These are phyloP conservation scores for Blastobotrys malaysiensis DNA, from an alignment of 1,139 yeast genomes.

Conservation along the genomic window DNA sequence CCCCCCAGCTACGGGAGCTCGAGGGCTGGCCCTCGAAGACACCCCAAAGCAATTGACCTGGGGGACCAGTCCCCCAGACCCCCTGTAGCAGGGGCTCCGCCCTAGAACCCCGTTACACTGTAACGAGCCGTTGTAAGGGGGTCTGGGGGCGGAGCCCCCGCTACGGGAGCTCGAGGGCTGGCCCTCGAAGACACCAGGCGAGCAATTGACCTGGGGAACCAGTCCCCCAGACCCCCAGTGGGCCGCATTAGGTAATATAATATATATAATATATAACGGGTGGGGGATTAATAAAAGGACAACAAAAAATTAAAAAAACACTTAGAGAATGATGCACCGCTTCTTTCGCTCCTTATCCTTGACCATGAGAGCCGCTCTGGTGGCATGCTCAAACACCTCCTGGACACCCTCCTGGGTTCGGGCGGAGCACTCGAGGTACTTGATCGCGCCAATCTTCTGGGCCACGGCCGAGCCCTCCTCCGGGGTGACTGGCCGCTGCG, in stretches of 20 bases:
- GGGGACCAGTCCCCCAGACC: too few relatives aligned
- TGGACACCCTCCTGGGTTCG: conserved; percentile 72
- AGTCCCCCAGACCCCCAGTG: too few relatives aligned
- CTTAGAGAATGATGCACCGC: conserved; percentile 52
- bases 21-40: too few relatives aligned
- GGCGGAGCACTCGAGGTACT: conserved; percentile 82
- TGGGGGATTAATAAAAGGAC: background rate
- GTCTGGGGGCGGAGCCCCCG: too few relatives aligned
- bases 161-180: too few relatives aligned
- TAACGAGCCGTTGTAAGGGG: too few relatives aligned
- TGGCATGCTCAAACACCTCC: conserved; percentile 82
- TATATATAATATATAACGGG: conserved; percentile 3
- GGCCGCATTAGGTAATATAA: background rate
- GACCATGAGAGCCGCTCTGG: conserved; percentile 75
- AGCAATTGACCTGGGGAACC: too few relatives aligned
- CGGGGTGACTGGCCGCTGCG: conserved; percentile 78
- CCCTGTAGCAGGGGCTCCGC: too few relatives aligned
- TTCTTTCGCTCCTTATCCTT: conserved; percentile 41
- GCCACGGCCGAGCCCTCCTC: conserved; percentile 88
- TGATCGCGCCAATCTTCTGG: conserved; percentile 69
- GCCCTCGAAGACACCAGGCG: too few relatives aligned
- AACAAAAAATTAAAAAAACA: background rate
- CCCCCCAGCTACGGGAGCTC: too few relatives aligned
- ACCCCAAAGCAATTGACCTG: too few relatives aligned
- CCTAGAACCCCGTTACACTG: too few relatives aligned